A percentile compares a stretch with the other conserved stretches of the same genome.
These are phyloP conservation scores for Fusarium sp. DNA, from an alignment of 2,329 filamentous ascomycete species.

Conservation along the genomic window DNA sequence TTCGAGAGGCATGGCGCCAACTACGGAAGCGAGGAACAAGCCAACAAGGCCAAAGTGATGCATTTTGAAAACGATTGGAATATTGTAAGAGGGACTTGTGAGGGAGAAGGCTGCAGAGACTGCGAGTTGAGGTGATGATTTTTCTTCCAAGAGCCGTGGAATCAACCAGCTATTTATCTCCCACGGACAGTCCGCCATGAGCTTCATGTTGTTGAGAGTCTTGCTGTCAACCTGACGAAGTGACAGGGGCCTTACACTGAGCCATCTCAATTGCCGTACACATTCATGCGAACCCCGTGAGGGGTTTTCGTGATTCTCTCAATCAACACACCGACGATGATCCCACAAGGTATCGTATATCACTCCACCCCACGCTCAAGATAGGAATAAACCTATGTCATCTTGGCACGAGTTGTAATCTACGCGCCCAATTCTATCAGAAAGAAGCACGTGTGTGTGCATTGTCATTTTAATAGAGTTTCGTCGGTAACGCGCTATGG, in stretches of 20 bases:
- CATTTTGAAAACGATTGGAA: neutral
- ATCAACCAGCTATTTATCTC: neutral
- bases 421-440: neutral
- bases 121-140: neutral
- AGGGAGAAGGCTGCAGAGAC: neutral
- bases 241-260: neutral
- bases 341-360: neutral
- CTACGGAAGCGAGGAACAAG: slow-evolving; percentile 3
- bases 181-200: neutral
- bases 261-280: neutral
- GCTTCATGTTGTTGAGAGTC: neutral
- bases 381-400: neutral
- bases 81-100: neutral
- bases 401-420: neutral
- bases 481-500: neutral
- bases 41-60: slow-evolving; percentile 4
- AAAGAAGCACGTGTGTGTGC: neutral
- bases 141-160: neutral
- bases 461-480: neutral
- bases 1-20: neutral
- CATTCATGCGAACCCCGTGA: neutral
- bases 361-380: neutral
- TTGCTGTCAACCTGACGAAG: neutral
- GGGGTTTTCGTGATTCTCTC: neutral
- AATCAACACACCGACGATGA: neutral